Evolutionary conservation across 2,329 filamentous ascomycete genomes (phyloP).

Genomic region (Pseudocercospora fuligena): DNA sequence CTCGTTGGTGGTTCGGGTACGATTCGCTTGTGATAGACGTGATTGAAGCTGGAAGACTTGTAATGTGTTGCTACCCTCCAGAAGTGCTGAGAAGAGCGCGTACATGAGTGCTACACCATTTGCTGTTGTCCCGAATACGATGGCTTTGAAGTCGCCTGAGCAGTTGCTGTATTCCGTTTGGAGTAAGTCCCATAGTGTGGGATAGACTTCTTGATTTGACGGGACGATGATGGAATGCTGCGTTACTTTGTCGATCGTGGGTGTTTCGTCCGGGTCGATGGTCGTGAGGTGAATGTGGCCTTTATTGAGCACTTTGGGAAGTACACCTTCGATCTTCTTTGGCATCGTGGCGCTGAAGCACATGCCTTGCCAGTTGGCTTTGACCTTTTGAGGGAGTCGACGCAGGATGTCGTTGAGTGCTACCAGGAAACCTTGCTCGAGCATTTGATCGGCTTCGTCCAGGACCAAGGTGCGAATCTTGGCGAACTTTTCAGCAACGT

Average conservation of each 20-base stretch:
- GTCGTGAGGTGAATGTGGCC: slow-evolving; percentile 51
- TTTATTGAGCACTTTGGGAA: slow-evolving; percentile 50
- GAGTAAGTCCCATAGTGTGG: slow-evolving; percentile 51
- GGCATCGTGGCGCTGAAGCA: slow-evolving; percentile 55
- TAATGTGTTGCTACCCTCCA: slow-evolving; percentile 41
- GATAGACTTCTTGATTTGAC: slow-evolving; percentile 50
- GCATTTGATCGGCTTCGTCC: slow-evolving; percentile 86
- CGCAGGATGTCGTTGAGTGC: slow-evolving; percentile 58
- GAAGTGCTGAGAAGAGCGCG: slow-evolving; percentile 42
- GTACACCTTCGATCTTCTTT: slow-evolving; percentile 50
- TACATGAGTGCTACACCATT: slow-evolving; percentile 52
- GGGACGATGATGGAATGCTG: slow-evolving; percentile 52
- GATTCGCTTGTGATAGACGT: slow-evolving; percentile 48
- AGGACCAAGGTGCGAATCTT: slow-evolving; percentile 53
- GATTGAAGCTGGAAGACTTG: slow-evolving; percentile 50
- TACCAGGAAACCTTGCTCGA: slow-evolving; percentile 59
- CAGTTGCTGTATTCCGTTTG: slow-evolving; percentile 47
- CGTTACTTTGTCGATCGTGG: slow-evolving; percentile 54
- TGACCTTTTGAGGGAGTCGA: slow-evolving; percentile 56
- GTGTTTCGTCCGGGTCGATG: slow-evolving; percentile 50
- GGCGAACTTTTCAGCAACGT: slow-evolving; percentile 52
- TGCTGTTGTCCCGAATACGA: slow-evolving; percentile 54
- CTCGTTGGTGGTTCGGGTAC: slow-evolving; percentile 50
- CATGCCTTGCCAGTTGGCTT: slow-evolving; percentile 54
- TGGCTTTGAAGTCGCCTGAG: slow-evolving; percentile 50